A percentile compares a stretch with the other conserved stretches of the same genome.
phyloP scores from a whole-genome alignment of 2,329 filamentous ascomycete species.

The Penicillium sp. region DNA sequence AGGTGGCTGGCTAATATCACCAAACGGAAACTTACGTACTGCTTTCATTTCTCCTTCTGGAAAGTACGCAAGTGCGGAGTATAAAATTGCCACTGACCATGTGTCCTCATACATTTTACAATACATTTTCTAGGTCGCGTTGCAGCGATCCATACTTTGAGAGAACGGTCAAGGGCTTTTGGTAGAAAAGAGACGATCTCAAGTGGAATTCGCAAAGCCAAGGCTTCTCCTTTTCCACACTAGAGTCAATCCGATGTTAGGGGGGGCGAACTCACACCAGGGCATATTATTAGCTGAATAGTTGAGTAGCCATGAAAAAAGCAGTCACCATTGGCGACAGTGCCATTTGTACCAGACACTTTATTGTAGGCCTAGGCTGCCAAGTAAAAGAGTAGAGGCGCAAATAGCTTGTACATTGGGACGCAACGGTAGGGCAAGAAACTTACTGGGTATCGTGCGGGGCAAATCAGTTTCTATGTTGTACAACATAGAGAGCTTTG shows the following conservation, averaged over 20 bases:
- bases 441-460: neutral
- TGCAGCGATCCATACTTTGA: constrained; percentile 1
- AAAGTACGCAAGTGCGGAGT: neutral
- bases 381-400: neutral
- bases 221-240: constrained; percentile 1
- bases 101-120: too few relatives aligned
- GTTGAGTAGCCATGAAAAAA: neutral
- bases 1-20: neutral
- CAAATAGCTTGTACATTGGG: neutral
- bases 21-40: constrained; percentile 3
- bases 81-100: constrained; percentile 2
- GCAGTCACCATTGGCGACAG: neutral
- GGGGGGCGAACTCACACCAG: neutral
- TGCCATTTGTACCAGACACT: neutral
- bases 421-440: neutral
- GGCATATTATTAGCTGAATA: neutral
- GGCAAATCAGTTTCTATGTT: neutral
- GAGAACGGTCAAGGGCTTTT: neutral
- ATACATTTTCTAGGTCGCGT: neutral
- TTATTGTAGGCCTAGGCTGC: neutral
- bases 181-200: neutral
- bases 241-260: constrained; percentile 4
- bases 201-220: neutral
- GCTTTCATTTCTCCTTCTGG: neutral
- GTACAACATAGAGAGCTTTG: neutral